These are phyloP conservation scores for Mortierella alpina DNA, from an alignment of 192 early-diverging fungal species.

Conservation along the genomic window DNA sequence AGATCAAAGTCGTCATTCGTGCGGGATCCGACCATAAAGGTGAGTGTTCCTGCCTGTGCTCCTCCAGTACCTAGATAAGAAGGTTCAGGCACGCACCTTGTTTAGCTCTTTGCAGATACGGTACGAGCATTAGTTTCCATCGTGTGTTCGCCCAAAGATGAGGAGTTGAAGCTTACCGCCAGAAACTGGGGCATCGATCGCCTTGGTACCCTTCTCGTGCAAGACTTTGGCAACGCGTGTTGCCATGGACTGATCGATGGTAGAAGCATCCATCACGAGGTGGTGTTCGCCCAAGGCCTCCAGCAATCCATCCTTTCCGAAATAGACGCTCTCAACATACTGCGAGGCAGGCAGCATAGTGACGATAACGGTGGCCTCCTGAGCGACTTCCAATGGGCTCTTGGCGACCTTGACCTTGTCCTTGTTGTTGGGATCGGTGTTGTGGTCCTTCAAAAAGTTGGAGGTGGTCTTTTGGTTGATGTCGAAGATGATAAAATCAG, in stretches of 20 bases:
- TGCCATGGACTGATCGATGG: conserved; percentile 88
- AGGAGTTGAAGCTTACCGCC: conserved; percentile 70
- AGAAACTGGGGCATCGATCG: conserved; percentile 94
- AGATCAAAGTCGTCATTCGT: conserved; percentile 66
- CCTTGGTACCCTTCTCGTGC: conserved; percentile 68
- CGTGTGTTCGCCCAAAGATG: neutral
- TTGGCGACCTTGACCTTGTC: conserved; percentile 63
- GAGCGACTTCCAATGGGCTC: conserved; percentile 80
- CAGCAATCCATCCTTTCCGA: conserved; percentile 75
- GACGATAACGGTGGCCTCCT: conserved; percentile 77
- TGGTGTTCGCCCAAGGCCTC: conserved; percentile 59
- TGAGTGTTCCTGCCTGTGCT: conserved; percentile 89
- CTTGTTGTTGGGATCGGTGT: conserved; percentile 35
- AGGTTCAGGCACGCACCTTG: neutral
- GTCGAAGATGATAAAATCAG: conserved; percentile 81
- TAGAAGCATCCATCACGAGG: conserved; percentile 90
- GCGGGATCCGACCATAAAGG: conserved; percentile 94
- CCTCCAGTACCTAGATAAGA: conserved; percentile 75
- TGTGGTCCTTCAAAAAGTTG: conserved; percentile 64
- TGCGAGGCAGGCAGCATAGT: conserved; percentile 92
- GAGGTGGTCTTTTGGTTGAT: conserved; percentile 64
- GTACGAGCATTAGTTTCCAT: neutral
- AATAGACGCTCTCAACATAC: conserved; percentile 87
- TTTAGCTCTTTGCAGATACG: neutral
- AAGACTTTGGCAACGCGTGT: conserved; percentile 74